Evolutionary conservation across 2,329 filamentous ascomycete genomes (phyloP), one percentile per base, ranked within the genome.

Genomic region (Pseudogymnoascus sp.): DNA sequence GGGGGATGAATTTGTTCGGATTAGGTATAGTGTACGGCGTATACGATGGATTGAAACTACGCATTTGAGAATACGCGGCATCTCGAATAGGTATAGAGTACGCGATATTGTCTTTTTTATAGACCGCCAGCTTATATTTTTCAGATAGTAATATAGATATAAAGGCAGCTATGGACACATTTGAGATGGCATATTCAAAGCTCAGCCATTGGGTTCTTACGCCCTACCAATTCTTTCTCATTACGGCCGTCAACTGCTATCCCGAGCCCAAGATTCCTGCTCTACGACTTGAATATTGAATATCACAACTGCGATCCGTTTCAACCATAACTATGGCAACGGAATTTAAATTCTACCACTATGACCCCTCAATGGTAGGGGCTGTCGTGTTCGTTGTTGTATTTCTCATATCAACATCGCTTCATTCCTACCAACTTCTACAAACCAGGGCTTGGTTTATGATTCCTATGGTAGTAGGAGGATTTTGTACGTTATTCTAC

Each of bases 391-490:
- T 68, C 37, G 55, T 66, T 4, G 39, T 62, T 2, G 13, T 62
- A 3, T 68, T 69, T 36, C 15, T 39, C 13, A 4, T 58, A 10
- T 61, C 62, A 6, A 62, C 63, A 1, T 12, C 58, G 8, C n/a
- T 64, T 1, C 67, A 69, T 25, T 31, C 45, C 5, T 66, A 63
- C 36, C 64, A 68, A 39, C 12, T 68, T 2, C 1, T 65, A 3
- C 12, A 60, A 3, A 66, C 59, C 10, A 62, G 61, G 55, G 64
- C 66, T 13, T 71, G 67, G 66, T 72, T 69, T 45, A 70, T 70
- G 40, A 66, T 71, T 27, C 70, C 71, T 5, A 58, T 73, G 1
- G 29, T 70, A 7, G 60, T 73, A n/a, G 72, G 71, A 27, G 69
- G 70, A 6, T 63, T 67, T 33, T 71, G 71, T 72, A 64, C 66